Conservation (phyloP, 2,329 filamentous ascomycete genomes). For the Leptographium wingfieldii region DNA sequence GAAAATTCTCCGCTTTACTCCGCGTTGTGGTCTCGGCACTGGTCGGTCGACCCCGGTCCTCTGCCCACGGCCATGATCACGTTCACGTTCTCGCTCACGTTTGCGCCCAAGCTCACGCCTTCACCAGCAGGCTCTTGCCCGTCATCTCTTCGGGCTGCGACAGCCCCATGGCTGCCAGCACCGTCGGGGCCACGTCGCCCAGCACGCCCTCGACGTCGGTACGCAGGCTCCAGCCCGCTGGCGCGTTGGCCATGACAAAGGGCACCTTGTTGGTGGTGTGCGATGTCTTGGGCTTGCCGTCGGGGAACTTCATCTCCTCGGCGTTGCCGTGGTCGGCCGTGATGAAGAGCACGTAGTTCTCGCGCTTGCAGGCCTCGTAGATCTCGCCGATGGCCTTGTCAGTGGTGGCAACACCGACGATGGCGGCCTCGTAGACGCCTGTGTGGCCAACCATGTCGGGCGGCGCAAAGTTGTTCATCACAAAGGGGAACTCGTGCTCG, state of each 20-base stretch:
- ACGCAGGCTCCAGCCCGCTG: conserved; percentile 75
- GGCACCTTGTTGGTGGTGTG: conserved; percentile 98
- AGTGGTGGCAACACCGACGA: conserved; percentile 72
- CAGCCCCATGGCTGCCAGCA: conserved; percentile 83
- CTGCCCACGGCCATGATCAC: too few relatives aligned
- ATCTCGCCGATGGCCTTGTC: conserved; percentile 91
- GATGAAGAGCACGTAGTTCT: conserved; percentile 87
- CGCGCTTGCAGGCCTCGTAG: conserved; percentile 85
- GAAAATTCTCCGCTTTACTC: too few relatives aligned
- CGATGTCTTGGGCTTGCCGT: conserved; percentile 93
- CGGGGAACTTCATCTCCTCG: conserved; percentile 95
- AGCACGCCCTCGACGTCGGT: conserved; percentile 70
- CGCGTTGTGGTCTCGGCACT: too few relatives aligned
- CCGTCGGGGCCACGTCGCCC: conserved; percentile 91
- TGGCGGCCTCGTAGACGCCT: conserved; percentile 88
- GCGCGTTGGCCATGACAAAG: conserved; percentile 95
- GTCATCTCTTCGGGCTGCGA: conserved; percentile 88
- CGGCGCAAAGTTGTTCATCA: conserved; percentile 99
- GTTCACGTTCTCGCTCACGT: too few relatives aligned
- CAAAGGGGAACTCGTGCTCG: conserved; percentile 80
- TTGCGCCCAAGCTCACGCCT: conserved; percentile 33
- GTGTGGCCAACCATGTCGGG: conserved; percentile 99
- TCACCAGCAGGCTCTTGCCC: conserved; percentile 70
- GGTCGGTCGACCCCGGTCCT: too few relatives aligned
- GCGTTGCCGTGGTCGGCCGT: conserved; percentile 96